Conservation (phyloP, 192 early-diverging fungal genomes). For the Backusella luteola region DNA sequence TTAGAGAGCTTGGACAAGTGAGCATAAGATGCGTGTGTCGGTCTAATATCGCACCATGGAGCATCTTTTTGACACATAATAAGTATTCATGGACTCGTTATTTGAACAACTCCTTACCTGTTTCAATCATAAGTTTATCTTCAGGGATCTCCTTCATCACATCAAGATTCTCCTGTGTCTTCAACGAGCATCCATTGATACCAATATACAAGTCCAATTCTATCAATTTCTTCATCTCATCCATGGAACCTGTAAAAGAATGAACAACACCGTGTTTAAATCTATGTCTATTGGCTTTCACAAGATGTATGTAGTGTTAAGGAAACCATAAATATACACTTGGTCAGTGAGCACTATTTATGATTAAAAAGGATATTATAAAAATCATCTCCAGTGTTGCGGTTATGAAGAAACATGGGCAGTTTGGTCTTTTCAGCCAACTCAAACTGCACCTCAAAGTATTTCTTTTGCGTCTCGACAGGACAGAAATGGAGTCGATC, state of each 20-base stretch:
- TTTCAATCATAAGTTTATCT: slow-evolving; percentile 88
- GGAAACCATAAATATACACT: no score
- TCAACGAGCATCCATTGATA: slow-evolving; percentile 95
- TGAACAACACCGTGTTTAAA: slow-evolving; percentile 83
- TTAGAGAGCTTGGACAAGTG: slow-evolving; percentile 42
- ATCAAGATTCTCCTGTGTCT: slow-evolving; percentile 82
- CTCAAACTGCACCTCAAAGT: slow-evolving; percentile 81
- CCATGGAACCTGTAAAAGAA: slow-evolving; percentile 78
- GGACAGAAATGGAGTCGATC: slow-evolving; percentile 86
- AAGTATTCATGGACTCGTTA: not conserved
- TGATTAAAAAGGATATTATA: slow-evolving; percentile 43
- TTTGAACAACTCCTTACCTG: slow-evolving; percentile 42
- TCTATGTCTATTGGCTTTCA: slow-evolving; percentile 56
- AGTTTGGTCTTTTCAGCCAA: slow-evolving; percentile 72
- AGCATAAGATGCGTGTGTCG: slow-evolving; percentile 77
- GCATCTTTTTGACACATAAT: slow-evolving; percentile 51
- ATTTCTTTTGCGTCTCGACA: slow-evolving; percentile 69
- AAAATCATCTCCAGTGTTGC: slow-evolving; percentile 84
- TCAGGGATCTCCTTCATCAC: slow-evolving; percentile 71
- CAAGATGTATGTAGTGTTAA: slow-evolving; percentile 25
- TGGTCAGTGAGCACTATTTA: no score
- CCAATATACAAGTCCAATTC: slow-evolving; percentile 84
- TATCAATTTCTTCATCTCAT: slow-evolving; percentile 60
- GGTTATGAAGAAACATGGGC: slow-evolving; percentile 92
- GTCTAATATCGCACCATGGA: slow-evolving; percentile 90